Conservation (phyloP, 164 flowering plant genomes). For the Dillenia turbinata region DNA sequence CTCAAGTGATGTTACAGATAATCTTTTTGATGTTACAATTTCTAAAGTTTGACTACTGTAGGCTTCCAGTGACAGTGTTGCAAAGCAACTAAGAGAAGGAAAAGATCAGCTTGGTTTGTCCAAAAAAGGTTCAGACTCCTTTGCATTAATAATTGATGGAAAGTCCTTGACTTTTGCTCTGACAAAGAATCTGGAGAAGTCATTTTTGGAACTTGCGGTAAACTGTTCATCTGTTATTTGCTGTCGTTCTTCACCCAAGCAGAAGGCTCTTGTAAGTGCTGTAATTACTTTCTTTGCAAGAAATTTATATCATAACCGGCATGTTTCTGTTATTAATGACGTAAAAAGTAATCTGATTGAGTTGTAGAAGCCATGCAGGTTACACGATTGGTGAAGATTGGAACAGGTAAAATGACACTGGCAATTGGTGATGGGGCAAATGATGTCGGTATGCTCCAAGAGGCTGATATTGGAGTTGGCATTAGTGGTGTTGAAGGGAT, state of each 20-base stretch:
- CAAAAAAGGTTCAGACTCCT: constrained; percentile 27
- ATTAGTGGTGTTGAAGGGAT: constrained; percentile 92
- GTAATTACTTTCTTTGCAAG: not conserved
- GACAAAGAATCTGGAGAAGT: constrained; percentile 30
- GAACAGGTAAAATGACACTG: constrained; percentile 62
- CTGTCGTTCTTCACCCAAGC: constrained; percentile 91
- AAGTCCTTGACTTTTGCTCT: constrained; percentile 69
- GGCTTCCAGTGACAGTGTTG: constrained; percentile 61
- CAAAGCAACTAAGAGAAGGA: constrained; percentile 51
- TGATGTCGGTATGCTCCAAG: constrained; percentile 96
- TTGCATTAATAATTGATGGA: constrained; percentile 81
- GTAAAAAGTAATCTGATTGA: constrained; percentile 32
- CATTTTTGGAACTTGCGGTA: constrained; percentile 66
- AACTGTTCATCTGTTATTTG: constrained; percentile 80
- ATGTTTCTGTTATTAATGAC: constrained; percentile 8
- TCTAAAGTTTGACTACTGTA: constrained; percentile 17
- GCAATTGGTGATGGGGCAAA: constrained; percentile 95
- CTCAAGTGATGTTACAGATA: not conserved
- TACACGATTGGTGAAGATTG: constrained; percentile 70
- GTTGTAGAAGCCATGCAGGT: constrained; percentile 57
- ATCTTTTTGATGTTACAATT: not conserved
- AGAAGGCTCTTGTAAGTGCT: constrained; percentile 77
- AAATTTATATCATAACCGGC: not conserved
- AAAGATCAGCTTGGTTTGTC: constrained; percentile 32
- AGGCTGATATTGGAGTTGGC: constrained; percentile 91